Evolutionary conservation across 1,139 yeast species (phyloP).

Genomic region (Scheffersomyces lignicola): DNA sequence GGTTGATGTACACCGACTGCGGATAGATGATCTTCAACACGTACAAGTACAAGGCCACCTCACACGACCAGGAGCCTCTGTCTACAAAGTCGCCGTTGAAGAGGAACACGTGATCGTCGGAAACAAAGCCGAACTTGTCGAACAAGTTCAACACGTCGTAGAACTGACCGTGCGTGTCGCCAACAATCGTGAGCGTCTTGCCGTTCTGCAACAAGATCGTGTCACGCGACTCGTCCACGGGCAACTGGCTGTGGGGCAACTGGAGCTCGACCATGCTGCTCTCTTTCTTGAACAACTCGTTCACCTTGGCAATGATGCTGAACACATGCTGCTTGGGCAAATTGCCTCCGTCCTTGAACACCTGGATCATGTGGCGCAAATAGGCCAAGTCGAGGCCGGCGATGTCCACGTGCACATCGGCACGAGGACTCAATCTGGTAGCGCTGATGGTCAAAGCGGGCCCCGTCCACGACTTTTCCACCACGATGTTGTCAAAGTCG

Average conservation of each 20-base stretch:
- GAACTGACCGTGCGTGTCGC: constrained; percentile 98
- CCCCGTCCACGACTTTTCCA: constrained; percentile 67
- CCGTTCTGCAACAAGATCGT: constrained; percentile 26
- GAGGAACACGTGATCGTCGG: constrained; percentile 70
- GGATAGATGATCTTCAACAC: constrained; percentile 81
- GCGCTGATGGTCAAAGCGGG: constrained; percentile 49
- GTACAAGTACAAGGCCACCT: constrained; percentile 82
- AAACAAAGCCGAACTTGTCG: constrained; percentile 65
- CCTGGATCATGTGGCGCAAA: constrained; percentile 61
- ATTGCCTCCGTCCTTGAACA: constrained; percentile 71
- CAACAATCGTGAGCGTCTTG: constrained; percentile 75
- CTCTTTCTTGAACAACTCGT: constrained; percentile 63
- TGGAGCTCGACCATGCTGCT: constrained; percentile 74
- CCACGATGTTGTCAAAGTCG: constrained; percentile 51
- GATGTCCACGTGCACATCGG: constrained; percentile 24
- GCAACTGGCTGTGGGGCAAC: constrained; percentile 34
- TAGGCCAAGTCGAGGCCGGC: constrained; percentile 48
- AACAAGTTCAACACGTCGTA: constrained; percentile 85
- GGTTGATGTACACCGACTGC: constrained; percentile 66
- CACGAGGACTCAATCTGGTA: constrained; percentile 18
- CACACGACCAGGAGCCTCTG: constrained; percentile 98
- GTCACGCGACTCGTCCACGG: constrained; percentile 13
- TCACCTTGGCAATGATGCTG: constrained; percentile 76
- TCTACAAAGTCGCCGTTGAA: constrained; percentile 98
- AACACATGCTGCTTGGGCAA: constrained; percentile 81